Conservation (phyloP, 2,329 filamentous ascomycete genomes). For the Gyromitra esculenta region DNA sequence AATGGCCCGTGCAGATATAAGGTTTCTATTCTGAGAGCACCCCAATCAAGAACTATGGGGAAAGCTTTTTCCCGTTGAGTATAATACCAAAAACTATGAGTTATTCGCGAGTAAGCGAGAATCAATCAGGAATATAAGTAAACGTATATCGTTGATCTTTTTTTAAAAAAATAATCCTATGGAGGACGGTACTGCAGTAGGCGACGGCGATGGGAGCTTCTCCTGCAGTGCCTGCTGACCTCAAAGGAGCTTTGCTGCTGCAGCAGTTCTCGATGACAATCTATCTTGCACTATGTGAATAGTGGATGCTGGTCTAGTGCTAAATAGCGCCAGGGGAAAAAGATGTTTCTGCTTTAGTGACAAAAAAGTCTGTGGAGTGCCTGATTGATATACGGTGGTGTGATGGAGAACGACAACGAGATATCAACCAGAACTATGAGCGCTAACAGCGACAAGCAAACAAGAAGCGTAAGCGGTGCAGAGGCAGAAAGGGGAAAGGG, state of each 20-base stretch:
- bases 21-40: conserved; percentile 40
- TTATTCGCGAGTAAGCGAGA: conserved; percentile 63
- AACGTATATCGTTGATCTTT: conserved; percentile 39
- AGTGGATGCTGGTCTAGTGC: conserved; percentile 32
- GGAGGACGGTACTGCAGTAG: conserved; percentile 58
- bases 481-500: conserved; percentile 17
- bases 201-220: conserved; percentile 63
- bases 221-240: conserved; percentile 88
- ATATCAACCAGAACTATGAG: conserved; percentile 29
- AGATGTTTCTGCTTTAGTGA: conserved; percentile 15
- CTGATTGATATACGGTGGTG: conserved; percentile 32
- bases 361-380: conserved; percentile 13
- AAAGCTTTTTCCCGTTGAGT: conserved; percentile 26
- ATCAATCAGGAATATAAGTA: conserved; percentile 53
- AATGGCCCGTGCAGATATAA: conserved; percentile 46
- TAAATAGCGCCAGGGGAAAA: conserved; percentile 29
- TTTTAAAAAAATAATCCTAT: conserved; percentile 50
- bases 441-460: conserved; percentile 23
- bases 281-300: conserved; percentile 45
- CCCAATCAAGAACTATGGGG: conserved; percentile 30
- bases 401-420: conserved; percentile 13
- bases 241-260: conserved; percentile 71
- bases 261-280: conserved; percentile 50
- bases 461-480: conserved; percentile 22
- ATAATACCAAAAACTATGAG: conserved; percentile 49